Conservation (phyloP, 805 yeast genomes). For the Barnettozyma populi region DNA sequence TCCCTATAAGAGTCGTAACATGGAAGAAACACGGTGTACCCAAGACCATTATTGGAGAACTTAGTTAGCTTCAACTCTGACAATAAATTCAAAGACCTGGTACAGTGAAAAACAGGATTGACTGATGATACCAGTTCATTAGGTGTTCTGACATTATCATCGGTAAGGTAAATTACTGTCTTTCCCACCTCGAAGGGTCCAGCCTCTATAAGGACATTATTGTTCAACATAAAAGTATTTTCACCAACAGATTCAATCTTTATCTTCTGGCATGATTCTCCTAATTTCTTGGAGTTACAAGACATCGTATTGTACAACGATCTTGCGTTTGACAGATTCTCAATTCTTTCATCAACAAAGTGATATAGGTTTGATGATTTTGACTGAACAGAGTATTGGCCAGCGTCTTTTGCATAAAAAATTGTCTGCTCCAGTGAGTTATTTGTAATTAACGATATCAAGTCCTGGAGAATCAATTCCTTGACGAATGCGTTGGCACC, state of each 20-base stretch:
- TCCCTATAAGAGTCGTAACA: conserved; percentile 68
- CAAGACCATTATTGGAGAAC: conserved; percentile 47
- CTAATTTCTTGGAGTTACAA: conserved; percentile 50
- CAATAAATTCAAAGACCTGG: conserved; percentile 57
- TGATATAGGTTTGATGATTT: conserved; percentile 52
- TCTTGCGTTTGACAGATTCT: conserved; percentile 20
- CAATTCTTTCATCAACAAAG: conserved; percentile 45
- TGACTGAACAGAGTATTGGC: conserved; percentile 21
- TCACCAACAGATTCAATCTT: conserved; percentile 36
- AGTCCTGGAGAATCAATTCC: conserved; percentile 59
- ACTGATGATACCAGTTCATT: conserved; percentile 57
- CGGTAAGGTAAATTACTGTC: conserved; percentile 59
- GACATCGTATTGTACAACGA: conserved; percentile 44
- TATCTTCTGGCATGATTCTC: conserved; percentile 55
- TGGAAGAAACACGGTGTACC: conserved; percentile 77
- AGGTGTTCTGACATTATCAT: conserved; percentile 60
- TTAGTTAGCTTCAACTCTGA: conserved; percentile 46
- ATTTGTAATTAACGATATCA: conserved; percentile 54
- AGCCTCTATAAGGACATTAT: conserved; percentile 42
- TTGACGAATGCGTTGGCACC: conserved; percentile 59
- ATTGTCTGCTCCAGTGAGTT: conserved; percentile 49
- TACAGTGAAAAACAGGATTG: conserved; percentile 57
- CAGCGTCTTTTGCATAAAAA: conserved; percentile 42
- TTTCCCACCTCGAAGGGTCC: conserved; percentile 50
- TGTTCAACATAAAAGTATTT: conserved; percentile 43